phyloP scores from a whole-genome alignment of 495 filamentous ascomycete species.

The Neurospora hispaniola region DNA sequence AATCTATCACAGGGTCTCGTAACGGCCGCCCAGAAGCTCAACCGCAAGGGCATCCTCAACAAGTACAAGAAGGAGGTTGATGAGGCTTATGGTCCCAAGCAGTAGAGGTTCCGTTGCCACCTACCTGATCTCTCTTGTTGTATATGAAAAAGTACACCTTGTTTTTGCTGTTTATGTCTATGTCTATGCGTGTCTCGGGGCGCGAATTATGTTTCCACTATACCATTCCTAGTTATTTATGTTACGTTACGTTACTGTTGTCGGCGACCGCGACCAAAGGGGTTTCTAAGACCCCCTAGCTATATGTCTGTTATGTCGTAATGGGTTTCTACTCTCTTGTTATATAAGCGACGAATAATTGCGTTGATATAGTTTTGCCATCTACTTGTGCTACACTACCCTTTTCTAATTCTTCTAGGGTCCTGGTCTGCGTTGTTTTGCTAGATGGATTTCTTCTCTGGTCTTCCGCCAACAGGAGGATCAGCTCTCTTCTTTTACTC shows the following conservation, averaged over 20 bases:
- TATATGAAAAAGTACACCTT: background rate
- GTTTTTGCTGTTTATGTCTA: background rate
- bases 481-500: too few relatives aligned
- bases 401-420: too few relatives aligned
- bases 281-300: background rate
- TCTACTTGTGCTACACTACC: background rate
- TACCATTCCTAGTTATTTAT: constrained; percentile 3
- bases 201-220: background rate
- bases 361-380: background rate
- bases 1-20: constrained; percentile 42
- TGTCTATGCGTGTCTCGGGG: background rate
- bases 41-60: constrained; percentile 54
- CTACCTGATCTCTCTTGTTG: background rate
- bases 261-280: background rate
- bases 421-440: too few relatives aligned
- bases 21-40: constrained; percentile 70
- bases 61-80: constrained; percentile 57
- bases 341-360: background rate
- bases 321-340: background rate
- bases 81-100: constrained; percentile 39
- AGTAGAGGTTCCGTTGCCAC: constrained; percentile 8
- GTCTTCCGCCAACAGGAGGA: too few relatives aligned
- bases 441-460: too few relatives aligned
- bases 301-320: background rate
- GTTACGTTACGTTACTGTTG: background rate